Percentiles rank a stretch among this genome's conserved stretches.
These are phyloP conservation scores for Luffa aegyptiaca DNA, from an alignment of 306 rosid genomes.

Conservation along the genomic window DNA sequence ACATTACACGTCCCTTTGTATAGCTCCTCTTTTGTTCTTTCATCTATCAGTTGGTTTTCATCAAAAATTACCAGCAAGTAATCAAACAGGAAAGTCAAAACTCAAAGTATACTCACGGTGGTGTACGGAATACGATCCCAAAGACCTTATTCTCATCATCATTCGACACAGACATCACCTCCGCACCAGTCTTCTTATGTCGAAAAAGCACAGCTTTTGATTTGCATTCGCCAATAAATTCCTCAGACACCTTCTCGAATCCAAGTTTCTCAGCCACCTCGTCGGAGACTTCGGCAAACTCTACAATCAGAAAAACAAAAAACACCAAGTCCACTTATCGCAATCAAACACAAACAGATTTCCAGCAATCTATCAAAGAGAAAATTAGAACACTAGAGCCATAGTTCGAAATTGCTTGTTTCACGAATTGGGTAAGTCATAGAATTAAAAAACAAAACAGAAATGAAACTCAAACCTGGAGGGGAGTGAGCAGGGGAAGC, in stretches of 20 bases:
- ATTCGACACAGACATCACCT: conserved; percentile 80
- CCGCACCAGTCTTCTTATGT: conserved; percentile 78
- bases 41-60: background rate
- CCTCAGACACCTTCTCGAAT: conserved; percentile 69
- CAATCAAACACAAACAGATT: background rate
- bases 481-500: conserved; percentile 34
- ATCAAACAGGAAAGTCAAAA: conserved; percentile 5
- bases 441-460: background rate
- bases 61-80: background rate
- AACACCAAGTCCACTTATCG: background rate
- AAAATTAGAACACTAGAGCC: background rate
- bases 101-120: conserved; percentile 49
- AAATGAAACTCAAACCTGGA: conserved; percentile 27
- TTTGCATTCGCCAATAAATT: conserved; percentile 79
- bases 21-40: background rate
- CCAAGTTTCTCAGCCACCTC: conserved; percentile 62
- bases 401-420: background rate
- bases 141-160: conserved; percentile 95
- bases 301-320: conserved; percentile 17
- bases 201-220: conserved; percentile 73
- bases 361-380: background rate
- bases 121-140: conserved; percentile 91
- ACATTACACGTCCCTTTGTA: background rate
- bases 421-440: background rate
- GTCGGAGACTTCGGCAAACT: conserved; percentile 37